Evolutionary conservation across 2,329 filamentous ascomycete species (phyloP), one percentile per base, ranked within the genome.

Genomic region (Chalaropsis ovoidea): DNA sequence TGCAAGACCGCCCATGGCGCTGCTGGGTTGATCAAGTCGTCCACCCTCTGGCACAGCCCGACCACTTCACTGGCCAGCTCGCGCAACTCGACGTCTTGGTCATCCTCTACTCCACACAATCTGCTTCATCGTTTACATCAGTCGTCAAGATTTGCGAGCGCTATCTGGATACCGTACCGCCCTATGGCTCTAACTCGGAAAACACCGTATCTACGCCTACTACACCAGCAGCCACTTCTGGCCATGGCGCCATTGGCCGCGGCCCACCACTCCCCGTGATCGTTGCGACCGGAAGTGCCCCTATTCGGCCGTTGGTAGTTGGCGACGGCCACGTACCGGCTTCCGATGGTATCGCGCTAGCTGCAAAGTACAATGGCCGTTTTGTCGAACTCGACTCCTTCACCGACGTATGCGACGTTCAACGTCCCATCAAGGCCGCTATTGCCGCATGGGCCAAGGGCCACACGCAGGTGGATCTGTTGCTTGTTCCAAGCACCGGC

Each of bases 21-120:
- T 67, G 66, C 58, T 67, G 66, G 66, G 66, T 67, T 31, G 66
- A 65, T 47, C 58, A 65, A 43, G 66, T 67, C 13, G 66, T 67
- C 15, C 56, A 67, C 63, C 66, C 66, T 22, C 43, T 67, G 11
- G 45, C 56, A 43, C 66, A 67, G 31, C 66, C 66, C 8, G 63
- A 65, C 39, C 66, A 67, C 66, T 67, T 67, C 61, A 58, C 52
- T 15, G 66, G 66, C 39, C 66, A 67, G 24, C 47, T 67, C 8
- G 63, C 58, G 7, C 66, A 67, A 43, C 63, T 67, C n/a, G 66
- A 67, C 35, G 66, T 65, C 19, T 35, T 67, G 1, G 60, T 67
- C 35, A 61, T 67, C 24, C 52, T 67, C 17, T 67, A 67, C 47
- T 67, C 66, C 3, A 43, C 39, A 17, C 45, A 65, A 8, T 65